Evolutionary conservation across 371 early-diverging fungal genomes (phyloP), one percentile per base, ranked within the genome.

Genomic region (Mortierella sp.): DNA sequence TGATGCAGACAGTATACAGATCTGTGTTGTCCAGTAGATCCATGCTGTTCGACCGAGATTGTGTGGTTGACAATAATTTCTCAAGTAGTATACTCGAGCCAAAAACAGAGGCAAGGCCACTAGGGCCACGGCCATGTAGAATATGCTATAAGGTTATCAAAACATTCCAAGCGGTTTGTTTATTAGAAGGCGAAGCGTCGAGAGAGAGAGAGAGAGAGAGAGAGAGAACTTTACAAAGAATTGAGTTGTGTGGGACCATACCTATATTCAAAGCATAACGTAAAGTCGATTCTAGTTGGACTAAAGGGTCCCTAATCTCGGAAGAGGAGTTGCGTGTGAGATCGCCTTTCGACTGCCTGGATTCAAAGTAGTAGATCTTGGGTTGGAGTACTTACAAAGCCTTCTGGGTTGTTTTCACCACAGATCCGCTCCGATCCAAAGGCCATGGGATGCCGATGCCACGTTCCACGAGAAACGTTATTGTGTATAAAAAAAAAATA

Each of bases 201-300:
- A n/a, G n/a, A n/a, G n/a, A n/a, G n/a, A n/a, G n/a, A n/a, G n/a
- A n/a, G n/a, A n/a, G n/a, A n/a, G n/a, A n/a, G n/a, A n/a, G n/a
- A 80, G 74, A 45, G 62, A 56, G 21, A 84, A 70, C 81, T 80
- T 74, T 62, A 70, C 68, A 57, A 68, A 57, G 37, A 84, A 28
- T 76, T 80, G 2, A 57, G 44, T 76, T 72, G 28, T 3, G 37
- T 37, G 5, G 37, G 37, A 9, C 82, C 53, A 23, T 86, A 91
- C 92, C 85, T 85, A 74, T 92, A 87, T 68, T 92, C 92, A 67
- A 90, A 94, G 74, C 94, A 93, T 23, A 89, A 86, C 7, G 92
- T 90, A 26, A 93, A 88, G 82, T 93, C 92, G 16, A 88, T 82
- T 5, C 83, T 60, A 37, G 87, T 79, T n/a, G 75, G 68, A 57